Conservation (phyloP, 2,329 filamentous ascomycete species). For the Fusarium compactum region DNA sequence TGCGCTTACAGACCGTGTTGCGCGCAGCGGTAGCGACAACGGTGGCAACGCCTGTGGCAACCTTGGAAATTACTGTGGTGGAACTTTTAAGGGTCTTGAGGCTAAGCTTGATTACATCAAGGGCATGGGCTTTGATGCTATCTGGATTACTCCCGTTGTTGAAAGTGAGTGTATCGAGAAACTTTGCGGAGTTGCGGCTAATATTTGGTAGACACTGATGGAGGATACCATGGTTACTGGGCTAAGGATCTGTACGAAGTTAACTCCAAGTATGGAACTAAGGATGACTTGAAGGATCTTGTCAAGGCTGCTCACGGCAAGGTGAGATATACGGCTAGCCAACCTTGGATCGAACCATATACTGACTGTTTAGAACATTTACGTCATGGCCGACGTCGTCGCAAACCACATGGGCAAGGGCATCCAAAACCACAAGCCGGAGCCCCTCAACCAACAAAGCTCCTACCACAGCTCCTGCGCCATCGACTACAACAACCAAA, state of each 20-base stretch:
- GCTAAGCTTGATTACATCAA: conserved; percentile 73
- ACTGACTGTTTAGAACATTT: conserved; percentile 51
- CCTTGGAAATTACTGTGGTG: conserved; percentile 68
- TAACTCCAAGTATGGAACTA: conserved; percentile 30
- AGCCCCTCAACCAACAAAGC: conserved; percentile 60
- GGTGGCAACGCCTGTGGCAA: conserved; percentile 58
- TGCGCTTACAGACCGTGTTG: conserved; percentile 68
- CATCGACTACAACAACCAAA: conserved; percentile 34
- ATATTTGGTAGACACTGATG: conserved; percentile 7
- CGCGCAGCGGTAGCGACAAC: conserved; percentile 57
- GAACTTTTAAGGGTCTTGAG: conserved; percentile 69
- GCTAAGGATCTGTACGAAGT: conserved; percentile 29
- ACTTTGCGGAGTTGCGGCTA: too few species aligned
- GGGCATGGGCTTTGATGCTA: conserved; percentile 69
- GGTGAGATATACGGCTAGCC: neutral
- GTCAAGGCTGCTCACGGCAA: conserved; percentile 33
- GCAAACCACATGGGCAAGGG: conserved; percentile 67
- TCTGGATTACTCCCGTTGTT: conserved; percentile 71
- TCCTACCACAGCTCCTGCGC: conserved; percentile 25
- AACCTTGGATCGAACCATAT: accelerated
- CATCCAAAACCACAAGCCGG: conserved; percentile 59
- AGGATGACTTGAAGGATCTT: conserved; percentile 27
- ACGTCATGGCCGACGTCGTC: conserved; percentile 72
- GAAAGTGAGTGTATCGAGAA: conserved; percentile 56
- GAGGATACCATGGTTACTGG: conserved; percentile 41